Evolutionary conservation across 805 yeast genomes (phyloP), one percentile per base, ranked within the genome.

Genomic region (Maudiozyma saulgeensis): DNA sequence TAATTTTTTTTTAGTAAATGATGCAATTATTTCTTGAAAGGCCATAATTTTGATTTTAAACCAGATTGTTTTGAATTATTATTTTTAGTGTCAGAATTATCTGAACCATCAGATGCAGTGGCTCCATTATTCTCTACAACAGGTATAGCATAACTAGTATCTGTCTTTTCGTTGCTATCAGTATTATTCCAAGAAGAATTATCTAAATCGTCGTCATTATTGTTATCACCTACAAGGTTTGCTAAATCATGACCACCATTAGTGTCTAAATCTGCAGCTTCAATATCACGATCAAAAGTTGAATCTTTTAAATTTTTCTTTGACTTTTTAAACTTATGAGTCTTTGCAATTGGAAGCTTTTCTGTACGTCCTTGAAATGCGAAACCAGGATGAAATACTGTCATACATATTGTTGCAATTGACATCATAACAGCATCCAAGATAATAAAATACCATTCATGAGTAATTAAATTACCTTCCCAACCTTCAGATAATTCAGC

Each of bases 401-500:
- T 68, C 59, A 80, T 64, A 4, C 71, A 61, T 3, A 74, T 60
- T 40, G 66, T 60, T 0, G 82, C 77, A 4, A 81, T 43, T 0
- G 76, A 61, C 66, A 83, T 73, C 84, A 82, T 78, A 47, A 82
- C 58, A 2, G 80, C 81, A 56, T 84, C 90, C 18, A 83, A 64
- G 16, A 76, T 70, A 61, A 82, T 68, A 56, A 83, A 77, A 56
- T 76, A 81, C 43, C 70, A 64, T 61, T 84, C 88, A 48, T 76
- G 78, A 2, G 73, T 69, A 45, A 85, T 82, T 56, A 88, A 68
- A 49, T 64, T 71, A 1, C 95, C 91, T 6, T 60, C 51, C 84
- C 90, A 86, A 13, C 69, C 70, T 59, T 81, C 79, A 2, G 80
- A 65, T 50, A 88, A 70, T 65, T 88, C 96, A 38, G 78, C 73